Base-by-base conservation (phyloP, 257 asterid species). In the Gentiana straminea region DNA sequence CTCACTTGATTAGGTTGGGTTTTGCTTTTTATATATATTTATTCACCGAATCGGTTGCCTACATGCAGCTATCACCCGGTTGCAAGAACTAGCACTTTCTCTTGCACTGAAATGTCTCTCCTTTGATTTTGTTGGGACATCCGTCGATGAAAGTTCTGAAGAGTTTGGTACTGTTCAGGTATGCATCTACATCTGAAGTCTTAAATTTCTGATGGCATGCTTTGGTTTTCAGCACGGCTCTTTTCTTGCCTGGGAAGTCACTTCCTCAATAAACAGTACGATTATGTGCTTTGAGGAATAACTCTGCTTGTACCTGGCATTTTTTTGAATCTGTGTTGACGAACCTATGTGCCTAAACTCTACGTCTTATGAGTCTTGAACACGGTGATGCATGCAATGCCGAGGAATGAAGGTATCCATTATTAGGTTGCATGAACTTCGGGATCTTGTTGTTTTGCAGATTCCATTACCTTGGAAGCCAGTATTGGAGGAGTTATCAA, bases 101-200 rank as follows among this genome's bases (percentile, higher is more conserved):
- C 78, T 92, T 64, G 75, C 98, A 8, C 70, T 92, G 65, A 88
- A 88, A 80, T 92, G 97, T 72, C 67, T 92, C 66, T 92, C 94
- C 11, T 88, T 85, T 68, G 98, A 92, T 77, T 92, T 92, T 77
- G 86, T 92, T 71, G 98, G 97, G 70, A 84, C 97, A 45, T 75
- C 98, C 33, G 73, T 85, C 68, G 98, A 92, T 75, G 98, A 92
- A 77, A 88, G 94, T 72, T 83, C 98, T 37, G 98, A 92, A 74
- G 98, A 92, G 72, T 85, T 92, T 69, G 96, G 95, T 64, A 88
- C 96, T 61, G 85, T 92, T 62, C 98, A 88, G 98, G 97, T 90
- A 61, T 50, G 13, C 13, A 33, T 36, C 24, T 8, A n/a, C 54
- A 35, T 7, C 37, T 58, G 13, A 35, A 32, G 2, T 35, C 4